Evolutionary conservation across 805 yeast species (phyloP).

Genomic region (Citeromyces matritensis): DNA sequence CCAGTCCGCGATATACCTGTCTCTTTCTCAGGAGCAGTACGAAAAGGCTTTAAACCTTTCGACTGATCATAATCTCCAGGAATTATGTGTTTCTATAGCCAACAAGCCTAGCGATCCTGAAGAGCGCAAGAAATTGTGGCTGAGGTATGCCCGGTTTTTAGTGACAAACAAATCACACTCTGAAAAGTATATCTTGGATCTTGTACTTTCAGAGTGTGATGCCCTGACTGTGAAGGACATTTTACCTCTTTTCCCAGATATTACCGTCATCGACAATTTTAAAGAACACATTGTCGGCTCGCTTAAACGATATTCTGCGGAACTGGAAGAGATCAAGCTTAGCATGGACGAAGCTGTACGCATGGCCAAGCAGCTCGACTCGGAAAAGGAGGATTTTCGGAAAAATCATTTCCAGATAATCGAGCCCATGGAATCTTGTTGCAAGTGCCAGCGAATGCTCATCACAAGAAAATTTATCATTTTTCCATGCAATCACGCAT

Average conservation of each 20-base stretch:
- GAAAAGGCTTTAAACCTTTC: constrained; percentile 78
- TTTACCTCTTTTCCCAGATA: constrained; percentile 74
- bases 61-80: constrained; percentile 39
- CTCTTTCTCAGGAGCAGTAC: constrained; percentile 48
- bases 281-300: constrained; percentile 73
- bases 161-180: constrained; percentile 16
- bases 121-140: constrained; percentile 60
- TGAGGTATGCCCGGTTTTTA: constrained; percentile 42
- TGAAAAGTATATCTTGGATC: constrained; percentile 11
- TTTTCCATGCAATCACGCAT: constrained; percentile 84
- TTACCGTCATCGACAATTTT: constrained; percentile 66
- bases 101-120: constrained; percentile 33
- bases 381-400: constrained; percentile 36
- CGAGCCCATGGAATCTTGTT: constrained; percentile 77
- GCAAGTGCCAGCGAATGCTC: constrained; percentile 52
- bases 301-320: constrained; percentile 56
- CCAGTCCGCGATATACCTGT: constrained; percentile 60
- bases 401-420: constrained; percentile 44
- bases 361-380: constrained; percentile 41
- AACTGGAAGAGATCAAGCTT: constrained; percentile 45
- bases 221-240: constrained; percentile 63
- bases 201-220: constrained; percentile 23
- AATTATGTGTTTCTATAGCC: constrained; percentile 42
- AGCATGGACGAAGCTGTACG: constrained; percentile 66
- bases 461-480: constrained; percentile 60